Conservation (phyloP, 1,139 yeast species). For the Geotrichum reessii region DNA sequence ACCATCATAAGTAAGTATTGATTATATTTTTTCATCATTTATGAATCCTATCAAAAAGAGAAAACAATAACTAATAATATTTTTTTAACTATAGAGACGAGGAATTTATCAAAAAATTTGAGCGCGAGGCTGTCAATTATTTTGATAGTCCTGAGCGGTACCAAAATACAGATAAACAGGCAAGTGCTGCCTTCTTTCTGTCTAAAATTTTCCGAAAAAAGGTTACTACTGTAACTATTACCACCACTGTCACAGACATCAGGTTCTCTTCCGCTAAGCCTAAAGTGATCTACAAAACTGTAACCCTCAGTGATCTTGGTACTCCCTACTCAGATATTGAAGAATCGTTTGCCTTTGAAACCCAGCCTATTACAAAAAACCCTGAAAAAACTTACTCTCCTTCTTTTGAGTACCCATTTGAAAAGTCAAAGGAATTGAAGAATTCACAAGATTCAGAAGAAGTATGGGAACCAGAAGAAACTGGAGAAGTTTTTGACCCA, state of each 20-base stretch:
- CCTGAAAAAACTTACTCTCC: neutral
- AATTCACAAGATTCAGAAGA: neutral
- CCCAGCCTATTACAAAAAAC: neutral
- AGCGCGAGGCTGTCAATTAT: conserved; percentile 9
- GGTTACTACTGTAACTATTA: neutral
- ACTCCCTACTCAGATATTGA: neutral
- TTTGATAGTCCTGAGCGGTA: conserved; percentile 18
- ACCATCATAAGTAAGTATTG: conserved; percentile 9
- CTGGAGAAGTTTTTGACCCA: neutral
- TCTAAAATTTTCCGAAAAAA: conserved; percentile 9
- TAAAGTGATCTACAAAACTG: neutral
- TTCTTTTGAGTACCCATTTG: neutral
- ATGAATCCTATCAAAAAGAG: neutral
- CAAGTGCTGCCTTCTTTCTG: conserved; percentile 11
- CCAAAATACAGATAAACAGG: conserved; percentile 1
- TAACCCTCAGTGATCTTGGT: neutral
- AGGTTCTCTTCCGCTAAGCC: neutral
- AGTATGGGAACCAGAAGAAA: neutral
- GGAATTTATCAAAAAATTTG: conserved; percentile 4
- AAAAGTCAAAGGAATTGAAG: no score
- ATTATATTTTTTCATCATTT: neutral
- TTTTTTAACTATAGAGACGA: conserved; percentile 5
- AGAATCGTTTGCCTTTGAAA: neutral
- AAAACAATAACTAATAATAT: conserved; percentile 7
- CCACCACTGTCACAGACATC: conserved; percentile 6